Conservation (phyloP, 2,329 filamentous ascomycete species). For the Hirsutella minnesotensis region DNA sequence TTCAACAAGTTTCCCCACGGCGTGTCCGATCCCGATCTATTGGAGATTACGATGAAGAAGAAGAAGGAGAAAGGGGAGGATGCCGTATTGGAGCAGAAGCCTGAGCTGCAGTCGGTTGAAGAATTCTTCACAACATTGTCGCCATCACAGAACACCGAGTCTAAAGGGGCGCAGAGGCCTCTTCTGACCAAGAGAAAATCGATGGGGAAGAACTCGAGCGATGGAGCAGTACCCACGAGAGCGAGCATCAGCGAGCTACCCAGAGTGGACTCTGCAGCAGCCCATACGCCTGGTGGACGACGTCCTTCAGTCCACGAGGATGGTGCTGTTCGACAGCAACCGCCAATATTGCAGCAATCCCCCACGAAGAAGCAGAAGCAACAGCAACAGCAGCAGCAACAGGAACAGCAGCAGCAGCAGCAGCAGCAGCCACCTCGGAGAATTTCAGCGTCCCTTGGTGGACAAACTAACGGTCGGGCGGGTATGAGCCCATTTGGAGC, state of each 20-base stretch:
- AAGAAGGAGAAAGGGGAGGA: conserved; percentile 75
- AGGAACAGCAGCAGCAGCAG: conserved; percentile 6
- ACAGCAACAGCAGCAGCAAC: conserved; percentile 9
- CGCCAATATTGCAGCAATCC: not conserved
- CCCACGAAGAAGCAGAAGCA: no score
- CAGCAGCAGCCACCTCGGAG: conserved; percentile 16
- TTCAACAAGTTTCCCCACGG: conserved; percentile 91
- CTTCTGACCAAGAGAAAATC: conserved; percentile 22
- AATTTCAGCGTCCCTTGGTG: conserved; percentile 28
- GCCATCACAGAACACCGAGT: conserved; percentile 43
- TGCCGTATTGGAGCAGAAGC: conserved; percentile 76
- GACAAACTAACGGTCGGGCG: conserved; percentile 26
- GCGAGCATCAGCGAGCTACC: conserved; percentile 1
- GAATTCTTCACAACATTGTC: conserved; percentile 82
- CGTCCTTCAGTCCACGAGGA: conserved; percentile 3
- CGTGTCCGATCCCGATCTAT: conserved; percentile 72
- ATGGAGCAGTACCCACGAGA: conserved; percentile 1
- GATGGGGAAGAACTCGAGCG: conserved; percentile 20
- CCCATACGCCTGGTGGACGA: conserved; percentile 4
- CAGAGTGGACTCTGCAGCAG: conserved; percentile 2
- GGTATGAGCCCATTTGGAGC: conserved; percentile 29
- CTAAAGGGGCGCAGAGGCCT: conserved; percentile 12
- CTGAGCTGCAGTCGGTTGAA: conserved; percentile 85
- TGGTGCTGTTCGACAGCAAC: conserved; percentile 8
- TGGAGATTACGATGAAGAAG: conserved; percentile 56